Base-by-base conservation (phyloP, 352 stramenopile genomes). In the Blastocystis sp. region DNA sequence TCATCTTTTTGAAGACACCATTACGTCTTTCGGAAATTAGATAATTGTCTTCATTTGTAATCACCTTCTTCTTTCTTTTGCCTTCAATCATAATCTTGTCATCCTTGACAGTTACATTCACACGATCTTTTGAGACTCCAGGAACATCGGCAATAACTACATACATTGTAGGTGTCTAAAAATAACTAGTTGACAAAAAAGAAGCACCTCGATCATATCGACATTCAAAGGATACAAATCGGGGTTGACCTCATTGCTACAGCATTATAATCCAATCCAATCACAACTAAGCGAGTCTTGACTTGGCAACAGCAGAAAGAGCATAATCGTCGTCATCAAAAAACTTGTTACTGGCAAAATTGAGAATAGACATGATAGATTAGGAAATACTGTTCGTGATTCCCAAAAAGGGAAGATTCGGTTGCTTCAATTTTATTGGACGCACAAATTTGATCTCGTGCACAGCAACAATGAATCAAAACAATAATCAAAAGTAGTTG, bases 21-120 rank as follows among this genome's bases (percentile, higher is more conserved):
- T 76, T 79, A 15, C 60, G 44, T 59, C 78, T 59, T 30, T 70
- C 53, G 13, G 15, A 11, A 78, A 89, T 54, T n/a, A 89, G 78
- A 64, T 78, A 89, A 11, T 33, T 42, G 48, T 89, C 78, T 30
- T 89, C 66, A 15, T 15, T n/a, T 48, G 40, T 62, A n/a, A 89
- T 51, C n/a, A 89, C 78, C 78, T 89, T 89, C 62, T 69, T 89
- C 56, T 89, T 89, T 79, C 78, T 79, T 57, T 89, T 89, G 54
- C 78, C 78, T 30, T 89, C 78, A 22, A 89, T 89, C n/a, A 64
- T 54, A 48, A 89, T 59, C 78, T 89, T 89, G 78, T 79, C 69
- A 37, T 89, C 78, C 78, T 89, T 89, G 40, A 89, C 78, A 5
- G 24, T 73, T 19, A 89, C 58, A 11, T 17, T 89, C 13, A 89